Evolutionary conservation across 371 early-diverging fungal species (phyloP).

Genomic region (Coemansia sp.): DNA sequence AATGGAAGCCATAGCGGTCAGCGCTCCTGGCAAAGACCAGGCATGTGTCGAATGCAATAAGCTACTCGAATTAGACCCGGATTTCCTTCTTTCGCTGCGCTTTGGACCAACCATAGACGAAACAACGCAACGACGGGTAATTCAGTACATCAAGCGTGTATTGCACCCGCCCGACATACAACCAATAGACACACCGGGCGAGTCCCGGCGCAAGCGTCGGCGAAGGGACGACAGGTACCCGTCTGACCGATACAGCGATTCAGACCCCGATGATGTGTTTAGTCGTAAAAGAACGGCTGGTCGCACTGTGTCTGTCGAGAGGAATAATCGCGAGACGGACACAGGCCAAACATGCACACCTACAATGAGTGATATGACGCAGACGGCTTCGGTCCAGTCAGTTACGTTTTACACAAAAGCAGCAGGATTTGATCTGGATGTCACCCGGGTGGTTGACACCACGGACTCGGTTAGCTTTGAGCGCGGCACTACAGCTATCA

Average conservation of each 20-base stretch:
- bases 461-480: slow-evolving; percentile 8
- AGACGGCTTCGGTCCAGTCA: not conserved
- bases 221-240: slow-evolving; percentile 11
- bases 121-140: slow-evolving; percentile 17
- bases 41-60: not conserved
- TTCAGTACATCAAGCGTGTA: slow-evolving; percentile 15
- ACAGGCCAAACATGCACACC: too few species aligned
- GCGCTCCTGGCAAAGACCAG: not conserved
- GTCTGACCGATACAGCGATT: slow-evolving; percentile 2
- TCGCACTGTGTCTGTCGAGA: not conserved
- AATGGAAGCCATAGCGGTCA: not conserved
- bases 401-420: slow-evolving; percentile 17
- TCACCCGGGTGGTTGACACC: slow-evolving; percentile 4
- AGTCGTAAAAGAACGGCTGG: slow-evolving; percentile 1
- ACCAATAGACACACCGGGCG: not conserved
- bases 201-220: slow-evolving; percentile 30
- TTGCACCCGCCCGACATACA: not conserved
- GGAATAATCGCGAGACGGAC: too few species aligned
- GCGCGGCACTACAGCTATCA: slow-evolving; percentile 19
- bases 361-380: too few species aligned
- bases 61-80: not conserved
- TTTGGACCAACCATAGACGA: slow-evolving; percentile 22
- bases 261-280: not conserved
- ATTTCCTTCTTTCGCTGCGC: slow-evolving; percentile 22
- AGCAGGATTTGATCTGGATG: slow-evolving; percentile 33